Evolutionary conservation across 2,329 filamentous ascomycete genomes (phyloP), one percentile per base, ranked within the genome.

Genomic region (Aspergillus versicolor): DNA sequence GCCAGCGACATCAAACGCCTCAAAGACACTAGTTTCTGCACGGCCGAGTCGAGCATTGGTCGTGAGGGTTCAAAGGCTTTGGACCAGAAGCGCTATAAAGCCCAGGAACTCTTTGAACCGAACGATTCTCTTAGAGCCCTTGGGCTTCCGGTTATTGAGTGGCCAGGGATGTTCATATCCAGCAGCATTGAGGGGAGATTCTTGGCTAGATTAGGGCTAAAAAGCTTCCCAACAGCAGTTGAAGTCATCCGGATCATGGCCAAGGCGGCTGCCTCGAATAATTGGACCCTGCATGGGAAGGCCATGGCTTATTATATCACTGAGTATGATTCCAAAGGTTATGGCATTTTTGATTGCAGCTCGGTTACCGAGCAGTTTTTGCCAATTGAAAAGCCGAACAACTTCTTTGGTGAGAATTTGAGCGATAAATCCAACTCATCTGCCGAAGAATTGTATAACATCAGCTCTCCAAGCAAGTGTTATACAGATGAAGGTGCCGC

Each of bases 61-160:
- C 71, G 74, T 56, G 66, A 68, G 41, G 82, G 82, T 43, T 72
- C 83, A 63, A 84, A 88, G 63, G 73, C 79, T 2, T 80, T 79
- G 3, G 76, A 82, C 61, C 79, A 79, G 43, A 71, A 88, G 3
- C 75, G 73, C 37, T 93, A 90, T 75, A 88, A 84, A 63, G 83
- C 93, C 0, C 88, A 85, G 1, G 89, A 96, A 56, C 81, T 97
- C 0, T 96, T 89, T 67, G 90, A 93, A 70, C 92, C 92, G 4
- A 88, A 88, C 54, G 85, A 88, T 40, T 76, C 83, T 1, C 79
- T 95, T 7, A 83, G 90, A 37, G 79, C 84, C 19, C 81, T 97
- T 11, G 82, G 84, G 3, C 74, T 97, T 8, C 90, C 90, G 0
- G 81, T 96, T 3, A 74, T 95, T 42, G 90, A 91, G 68, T 97